These are phyloP conservation scores for Dendrothele bispora DNA, from an alignment of 768 basidiomycete species.

Conservation along the genomic window DNA sequence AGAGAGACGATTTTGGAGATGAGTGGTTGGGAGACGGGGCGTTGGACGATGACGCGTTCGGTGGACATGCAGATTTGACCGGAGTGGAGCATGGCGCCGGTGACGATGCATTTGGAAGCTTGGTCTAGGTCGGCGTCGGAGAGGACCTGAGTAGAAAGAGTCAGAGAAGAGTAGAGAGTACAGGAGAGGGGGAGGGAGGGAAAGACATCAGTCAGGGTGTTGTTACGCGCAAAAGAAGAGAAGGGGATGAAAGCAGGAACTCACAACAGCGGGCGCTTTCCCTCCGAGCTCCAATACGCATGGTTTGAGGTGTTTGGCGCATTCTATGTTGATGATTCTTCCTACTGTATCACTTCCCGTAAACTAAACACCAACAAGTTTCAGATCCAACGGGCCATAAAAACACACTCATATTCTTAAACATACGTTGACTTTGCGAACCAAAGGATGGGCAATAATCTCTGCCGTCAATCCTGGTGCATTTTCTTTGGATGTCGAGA, in stretches of 20 bases:
- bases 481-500: conserved; percentile 44
- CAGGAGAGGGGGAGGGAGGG: no score
- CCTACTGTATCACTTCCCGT: conserved; percentile 59
- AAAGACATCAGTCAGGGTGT: no score
- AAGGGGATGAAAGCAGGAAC: no score
- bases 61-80: conserved; percentile 64
- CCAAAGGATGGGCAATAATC: conserved; percentile 53
- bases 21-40: conserved; percentile 35
- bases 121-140: conserved; percentile 52
- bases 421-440: conserved; percentile 54
- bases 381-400: neutral
- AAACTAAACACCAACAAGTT: conserved; percentile 32
- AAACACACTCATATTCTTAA: neutral
- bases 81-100: conserved; percentile 43
- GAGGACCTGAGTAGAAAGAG: conserved; percentile 47
- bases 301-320: conserved; percentile 56
- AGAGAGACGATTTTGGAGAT: conserved; percentile 32
- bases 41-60: conserved; percentile 55
- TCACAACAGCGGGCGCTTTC: conserved; percentile 50
- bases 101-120: conserved; percentile 51
- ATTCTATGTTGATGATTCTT: conserved; percentile 50
- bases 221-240: no score
- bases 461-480: conserved; percentile 45
- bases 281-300: conserved; percentile 58
- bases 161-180: no score